Conservation (phyloP, 306 rosid genomes). For the Sechiopsis laciniata region DNA sequence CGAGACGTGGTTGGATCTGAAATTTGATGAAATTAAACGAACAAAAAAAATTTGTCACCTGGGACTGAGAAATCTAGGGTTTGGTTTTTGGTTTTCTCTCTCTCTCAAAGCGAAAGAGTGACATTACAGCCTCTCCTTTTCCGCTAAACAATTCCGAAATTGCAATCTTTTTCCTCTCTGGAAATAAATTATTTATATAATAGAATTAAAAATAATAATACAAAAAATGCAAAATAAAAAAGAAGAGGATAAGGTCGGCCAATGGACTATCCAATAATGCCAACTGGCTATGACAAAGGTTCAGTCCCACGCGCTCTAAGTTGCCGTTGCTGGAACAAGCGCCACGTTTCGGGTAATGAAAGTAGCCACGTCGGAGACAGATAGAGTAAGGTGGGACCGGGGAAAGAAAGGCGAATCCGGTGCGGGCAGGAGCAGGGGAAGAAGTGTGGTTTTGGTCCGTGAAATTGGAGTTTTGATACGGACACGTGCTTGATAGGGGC, state of each 20-base stretch:
- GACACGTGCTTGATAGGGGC: constrained; percentile 21
- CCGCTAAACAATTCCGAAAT: constrained; percentile 26
- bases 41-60: not conserved
- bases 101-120: constrained; percentile 25
- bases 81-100: constrained; percentile 21
- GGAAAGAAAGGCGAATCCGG: not conserved
- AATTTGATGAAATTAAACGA: constrained; percentile 1
- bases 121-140: constrained; percentile 27
- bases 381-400: not conserved
- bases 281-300: constrained; percentile 36
- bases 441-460: not conserved
- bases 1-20: constrained; percentile 27
- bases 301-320: constrained; percentile 31
- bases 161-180: constrained; percentile 27
- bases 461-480: not conserved
- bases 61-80: constrained; percentile 44
- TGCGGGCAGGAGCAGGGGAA: constrained; percentile 13
- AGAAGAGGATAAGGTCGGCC: constrained; percentile 52
- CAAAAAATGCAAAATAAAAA: not conserved
- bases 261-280: constrained; percentile 38
- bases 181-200: constrained; percentile 25
- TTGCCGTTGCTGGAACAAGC: not conserved
- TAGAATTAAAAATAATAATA: not conserved
- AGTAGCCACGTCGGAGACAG: constrained; percentile 1
- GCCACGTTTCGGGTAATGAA: not conserved